These are phyloP conservation scores for Suillus clintonianus DNA, from an alignment of 768 basidiomycete genomes.

Conservation along the genomic window DNA sequence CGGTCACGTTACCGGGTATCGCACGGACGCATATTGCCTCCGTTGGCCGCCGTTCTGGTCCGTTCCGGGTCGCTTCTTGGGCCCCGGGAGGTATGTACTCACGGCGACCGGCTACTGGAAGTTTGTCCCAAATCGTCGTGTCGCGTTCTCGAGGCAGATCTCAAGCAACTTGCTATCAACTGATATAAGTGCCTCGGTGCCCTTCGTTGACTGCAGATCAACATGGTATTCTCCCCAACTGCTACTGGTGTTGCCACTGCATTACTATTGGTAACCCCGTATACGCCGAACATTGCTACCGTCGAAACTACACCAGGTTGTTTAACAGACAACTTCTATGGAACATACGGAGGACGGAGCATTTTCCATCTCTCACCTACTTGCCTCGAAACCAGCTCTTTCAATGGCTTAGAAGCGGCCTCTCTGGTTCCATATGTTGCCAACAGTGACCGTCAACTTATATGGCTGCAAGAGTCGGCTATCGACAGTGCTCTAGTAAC, in stretches of 20 bases:
- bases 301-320: slow-evolving; percentile 36
- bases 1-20: neutral
- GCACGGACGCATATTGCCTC: neutral
- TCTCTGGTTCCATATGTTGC: slow-evolving; percentile 25
- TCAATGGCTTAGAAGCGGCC: slow-evolving; percentile 28
- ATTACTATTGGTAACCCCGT: slow-evolving; percentile 23
- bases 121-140: neutral
- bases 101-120: neutral
- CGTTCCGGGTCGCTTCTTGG: neutral
- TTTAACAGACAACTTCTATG: slow-evolving; percentile 53
- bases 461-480: slow-evolving; percentile 62
- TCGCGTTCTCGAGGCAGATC: neutral
- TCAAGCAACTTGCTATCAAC: neutral
- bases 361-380: slow-evolving; percentile 45
- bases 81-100: neutral
- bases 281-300: slow-evolving; percentile 12
- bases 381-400: slow-evolving; percentile 35
- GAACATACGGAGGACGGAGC: slow-evolving; percentile 55
- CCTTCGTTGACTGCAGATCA: neutral
- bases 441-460: slow-evolving; percentile 41
- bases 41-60: neutral
- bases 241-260: neutral
- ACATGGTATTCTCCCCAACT: neutral
- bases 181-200: neutral
- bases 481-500: slow-evolving; percentile 48